A percentile compares a stretch with the other conserved stretches of the same genome.
Conservation (phyloP, 371 early-diverging fungal genomes). For the Batkoa obscura region DNA sequence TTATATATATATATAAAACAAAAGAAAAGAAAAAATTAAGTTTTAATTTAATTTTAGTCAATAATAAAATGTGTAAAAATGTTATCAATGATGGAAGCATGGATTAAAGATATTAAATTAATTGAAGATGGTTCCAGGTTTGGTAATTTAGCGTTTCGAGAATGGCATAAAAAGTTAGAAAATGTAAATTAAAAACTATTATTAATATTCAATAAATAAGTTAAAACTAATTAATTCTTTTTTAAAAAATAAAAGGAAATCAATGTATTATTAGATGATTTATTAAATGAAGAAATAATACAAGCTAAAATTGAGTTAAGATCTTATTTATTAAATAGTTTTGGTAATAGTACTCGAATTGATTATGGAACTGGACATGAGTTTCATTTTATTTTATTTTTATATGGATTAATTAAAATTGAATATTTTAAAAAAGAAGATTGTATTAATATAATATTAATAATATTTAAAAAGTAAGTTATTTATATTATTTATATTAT, state of each 20-base stretch:
- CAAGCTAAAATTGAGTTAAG: constrained; percentile 41
- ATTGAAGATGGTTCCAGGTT: constrained; percentile 46
- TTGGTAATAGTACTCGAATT: constrained; percentile 87
- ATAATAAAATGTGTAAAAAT: constrained; percentile 28
- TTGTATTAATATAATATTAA: constrained; percentile 43
- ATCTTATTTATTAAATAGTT: constrained; percentile 59
- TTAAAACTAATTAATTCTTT: background rate
- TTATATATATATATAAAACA: background rate
- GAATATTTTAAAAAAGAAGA: constrained; percentile 35
- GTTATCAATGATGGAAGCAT: constrained; percentile 39
- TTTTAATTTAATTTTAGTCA: constrained; percentile 14
- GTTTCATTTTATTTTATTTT: constrained; percentile 80
- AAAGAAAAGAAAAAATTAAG: background rate
- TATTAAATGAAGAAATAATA: constrained; percentile 18
- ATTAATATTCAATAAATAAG: constrained; percentile 4
- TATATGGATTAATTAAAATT: constrained; percentile 52
- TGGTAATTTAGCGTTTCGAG: constrained; percentile 58
- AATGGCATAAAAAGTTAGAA: constrained; percentile 33
- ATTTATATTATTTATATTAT: background rate
- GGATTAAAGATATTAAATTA: constrained; percentile 61
- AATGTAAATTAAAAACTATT: constrained; percentile 16
- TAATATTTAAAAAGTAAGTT: constrained; percentile 38
- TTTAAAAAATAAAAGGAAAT: constrained; percentile 7
- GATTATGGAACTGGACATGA: constrained; percentile 99
- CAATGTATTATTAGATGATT: constrained; percentile 15